phyloP scores from a whole-genome alignment of 495 filamentous ascomycete genomes.

The Annulohypoxylon bovei region DNA sequence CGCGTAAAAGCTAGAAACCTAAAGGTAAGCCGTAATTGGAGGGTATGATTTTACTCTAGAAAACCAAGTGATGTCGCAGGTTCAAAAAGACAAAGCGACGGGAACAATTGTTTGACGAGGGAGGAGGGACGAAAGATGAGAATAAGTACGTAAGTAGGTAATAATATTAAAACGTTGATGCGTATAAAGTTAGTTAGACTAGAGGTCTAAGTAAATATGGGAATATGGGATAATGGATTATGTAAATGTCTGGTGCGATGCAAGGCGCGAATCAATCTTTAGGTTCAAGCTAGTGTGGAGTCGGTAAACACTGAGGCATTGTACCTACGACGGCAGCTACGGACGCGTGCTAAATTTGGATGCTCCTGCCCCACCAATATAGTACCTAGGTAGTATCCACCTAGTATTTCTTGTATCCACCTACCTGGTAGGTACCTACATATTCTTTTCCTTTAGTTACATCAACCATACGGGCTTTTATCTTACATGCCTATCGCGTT shows the following conservation, averaged over 20 bases:
- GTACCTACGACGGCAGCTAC: neutral
- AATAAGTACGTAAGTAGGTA: neutral
- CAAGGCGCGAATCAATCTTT: slow-evolving; percentile 28
- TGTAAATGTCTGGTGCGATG: slow-evolving; percentile 1
- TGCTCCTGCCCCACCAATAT: slow-evolving; percentile 18
- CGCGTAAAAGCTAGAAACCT: neutral
- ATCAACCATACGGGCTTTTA: too few species aligned
- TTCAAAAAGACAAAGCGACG: neutral
- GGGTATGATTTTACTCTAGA: neutral
- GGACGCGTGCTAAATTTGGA: slow-evolving; percentile 16
- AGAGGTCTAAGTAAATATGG: neutral
- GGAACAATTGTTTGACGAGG: neutral
- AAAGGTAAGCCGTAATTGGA: neutral
- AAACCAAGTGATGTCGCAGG: neutral
- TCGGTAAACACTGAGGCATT: slow-evolving; percentile 20
- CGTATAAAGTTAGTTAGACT: neutral
- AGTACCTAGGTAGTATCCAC: neutral
- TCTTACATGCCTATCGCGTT: too few species aligned
- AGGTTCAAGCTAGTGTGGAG: slow-evolving; percentile 27
- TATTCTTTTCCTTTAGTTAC: too few species aligned
- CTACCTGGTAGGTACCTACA: too few species aligned
- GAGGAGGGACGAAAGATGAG: neutral
- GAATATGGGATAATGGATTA: neutral
- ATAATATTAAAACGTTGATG: neutral
- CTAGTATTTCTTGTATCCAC: too few species aligned